phyloP scores from a whole-genome alignment of 306 rosid genomes.

The Adenanthera pavonina region DNA sequence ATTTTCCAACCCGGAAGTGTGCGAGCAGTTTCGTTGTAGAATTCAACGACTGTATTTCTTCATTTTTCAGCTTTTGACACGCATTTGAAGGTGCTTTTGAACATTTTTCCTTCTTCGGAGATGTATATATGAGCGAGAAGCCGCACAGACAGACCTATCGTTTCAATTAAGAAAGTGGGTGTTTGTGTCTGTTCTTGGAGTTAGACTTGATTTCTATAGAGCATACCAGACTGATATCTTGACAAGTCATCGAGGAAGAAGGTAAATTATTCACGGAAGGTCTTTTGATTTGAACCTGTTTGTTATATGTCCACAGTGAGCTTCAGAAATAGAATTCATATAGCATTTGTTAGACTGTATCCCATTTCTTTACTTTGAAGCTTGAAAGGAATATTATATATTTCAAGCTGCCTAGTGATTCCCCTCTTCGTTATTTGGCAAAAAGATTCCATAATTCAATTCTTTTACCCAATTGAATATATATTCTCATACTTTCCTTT shows the following conservation, averaged over 20 bases:
- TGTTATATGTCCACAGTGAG: background rate
- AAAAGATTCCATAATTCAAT: slow-evolving; percentile 1
- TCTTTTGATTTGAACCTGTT: slow-evolving; percentile 3
- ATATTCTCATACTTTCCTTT: background rate
- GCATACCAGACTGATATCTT: background rate
- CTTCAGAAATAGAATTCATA: background rate
- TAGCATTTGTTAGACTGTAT: background rate
- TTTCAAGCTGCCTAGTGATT: background rate
- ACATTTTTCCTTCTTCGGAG: background rate
- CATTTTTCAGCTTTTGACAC: slow-evolving; percentile 48
- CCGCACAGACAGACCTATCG: slow-evolving; percentile 37
- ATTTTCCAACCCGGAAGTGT: slow-evolving; percentile 11
- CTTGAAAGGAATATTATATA: background rate
- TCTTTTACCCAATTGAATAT: slow-evolving; percentile 9
- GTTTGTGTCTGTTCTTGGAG: slow-evolving; percentile 7
- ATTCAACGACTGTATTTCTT: slow-evolving; percentile 46
- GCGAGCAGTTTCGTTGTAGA: slow-evolving; percentile 1
- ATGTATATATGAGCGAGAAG: slow-evolving; percentile 32
- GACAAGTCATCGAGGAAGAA: slow-evolving; percentile 31
- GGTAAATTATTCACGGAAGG: slow-evolving; percentile 17
- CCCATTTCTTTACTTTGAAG: slow-evolving; percentile 17
- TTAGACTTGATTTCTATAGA: slow-evolving; percentile 2
- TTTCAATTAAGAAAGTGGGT: slow-evolving; percentile 7
- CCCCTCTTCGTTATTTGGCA: slow-evolving; percentile 24
- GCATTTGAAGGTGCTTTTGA: slow-evolving; percentile 40